phyloP scores from a whole-genome alignment of 2,329 filamentous ascomycete species.

The Ustulina deusta region DNA sequence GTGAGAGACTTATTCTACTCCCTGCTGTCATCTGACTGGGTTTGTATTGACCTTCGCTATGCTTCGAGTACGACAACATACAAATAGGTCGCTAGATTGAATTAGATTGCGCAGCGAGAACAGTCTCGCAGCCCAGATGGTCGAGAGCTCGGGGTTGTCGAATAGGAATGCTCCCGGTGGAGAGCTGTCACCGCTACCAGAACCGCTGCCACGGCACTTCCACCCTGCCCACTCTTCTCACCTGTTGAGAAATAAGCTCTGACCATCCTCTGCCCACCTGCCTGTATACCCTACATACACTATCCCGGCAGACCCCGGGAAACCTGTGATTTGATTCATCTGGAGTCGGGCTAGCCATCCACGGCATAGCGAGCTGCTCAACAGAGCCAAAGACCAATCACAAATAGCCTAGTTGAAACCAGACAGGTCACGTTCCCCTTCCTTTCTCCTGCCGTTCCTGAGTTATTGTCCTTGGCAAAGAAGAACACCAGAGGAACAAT shows the following conservation, averaged over 20 bases:
- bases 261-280: slow-evolving; percentile 27
- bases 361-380: slow-evolving; percentile 25
- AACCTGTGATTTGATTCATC: slow-evolving; percentile 18
- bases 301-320: slow-evolving; percentile 15
- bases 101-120: slow-evolving; percentile 9
- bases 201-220: slow-evolving; percentile 28
- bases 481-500: neutral
- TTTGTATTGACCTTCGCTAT: neutral
- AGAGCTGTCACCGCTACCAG: slow-evolving; percentile 36
- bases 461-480: neutral
- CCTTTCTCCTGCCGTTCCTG: slow-evolving; percentile 16
- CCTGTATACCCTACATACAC: slow-evolving; percentile 9
- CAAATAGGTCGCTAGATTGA: neutral
- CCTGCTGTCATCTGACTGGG: neutral
- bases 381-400: slow-evolving; percentile 30
- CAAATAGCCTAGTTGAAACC: neutral
- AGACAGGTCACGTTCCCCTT: slow-evolving; percentile 15
- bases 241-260: slow-evolving; percentile 38
- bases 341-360: slow-evolving; percentile 7
- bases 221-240: slow-evolving; percentile 29
- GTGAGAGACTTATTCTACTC: neutral
- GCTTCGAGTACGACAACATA: neutral
- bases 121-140: neutral
- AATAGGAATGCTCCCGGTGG: slow-evolving; percentile 38
- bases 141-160: slow-evolving; percentile 21